phyloP scores from a whole-genome alignment of 2,329 filamentous ascomycete species.

The Neofusicoccum laricinum region DNA sequence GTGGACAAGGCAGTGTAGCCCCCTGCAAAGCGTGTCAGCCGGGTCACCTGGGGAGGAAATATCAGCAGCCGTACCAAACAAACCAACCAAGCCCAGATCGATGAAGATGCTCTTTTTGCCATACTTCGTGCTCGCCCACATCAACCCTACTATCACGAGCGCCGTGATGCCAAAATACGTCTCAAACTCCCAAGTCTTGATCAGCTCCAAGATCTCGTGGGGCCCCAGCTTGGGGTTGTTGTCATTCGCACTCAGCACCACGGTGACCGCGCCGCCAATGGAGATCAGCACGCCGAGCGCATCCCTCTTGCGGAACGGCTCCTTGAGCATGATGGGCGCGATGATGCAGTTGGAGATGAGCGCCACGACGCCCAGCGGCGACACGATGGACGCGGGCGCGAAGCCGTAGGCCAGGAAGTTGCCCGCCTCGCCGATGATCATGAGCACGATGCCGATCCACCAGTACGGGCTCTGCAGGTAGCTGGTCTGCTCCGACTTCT shows the following conservation, averaged over 20 bases:
- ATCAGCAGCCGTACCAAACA: constrained; percentile 66
- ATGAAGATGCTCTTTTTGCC: constrained; percentile 86
- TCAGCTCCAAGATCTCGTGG: constrained; percentile 83
- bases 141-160: constrained; percentile 69
- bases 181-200: constrained; percentile 85
- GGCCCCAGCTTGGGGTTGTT: constrained; percentile 90
- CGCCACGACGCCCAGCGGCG: constrained; percentile 92
- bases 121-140: constrained; percentile 79
- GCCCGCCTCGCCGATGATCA: constrained; percentile 88
- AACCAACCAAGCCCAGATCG: constrained; percentile 85
- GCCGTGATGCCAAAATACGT: constrained; percentile 80
- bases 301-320: constrained; percentile 80
- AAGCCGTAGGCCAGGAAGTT: constrained; percentile 98
- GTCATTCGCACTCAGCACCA: constrained; percentile 86
- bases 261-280: constrained; percentile 81
- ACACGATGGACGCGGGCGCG: constrained; percentile 95
- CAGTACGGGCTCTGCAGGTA: constrained; percentile 93
- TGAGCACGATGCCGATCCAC: constrained; percentile 92
- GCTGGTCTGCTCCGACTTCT: constrained; percentile 51
- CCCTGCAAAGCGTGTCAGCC: constrained; percentile 52
- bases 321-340: constrained; percentile 89
- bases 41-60: not conserved
- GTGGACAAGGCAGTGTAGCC: constrained; percentile 96
- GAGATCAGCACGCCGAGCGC: constrained; percentile 85
- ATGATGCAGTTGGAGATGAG: constrained; percentile 96